These are phyloP conservation scores for Penstemon davidsonii DNA, from an alignment of 257 asterid species.

Conservation along the genomic window DNA sequence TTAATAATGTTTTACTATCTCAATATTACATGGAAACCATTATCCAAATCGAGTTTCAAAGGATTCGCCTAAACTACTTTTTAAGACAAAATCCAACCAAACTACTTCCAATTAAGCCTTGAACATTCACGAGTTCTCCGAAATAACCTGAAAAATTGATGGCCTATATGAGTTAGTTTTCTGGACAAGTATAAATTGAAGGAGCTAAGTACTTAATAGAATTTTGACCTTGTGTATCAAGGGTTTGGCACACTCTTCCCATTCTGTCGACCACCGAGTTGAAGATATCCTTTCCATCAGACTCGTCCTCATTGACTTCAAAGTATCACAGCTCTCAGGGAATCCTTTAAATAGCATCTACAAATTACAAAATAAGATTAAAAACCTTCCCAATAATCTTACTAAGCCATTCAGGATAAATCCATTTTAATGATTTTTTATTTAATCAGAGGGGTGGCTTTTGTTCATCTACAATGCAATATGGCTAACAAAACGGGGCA, in stretches of 20 bases:
- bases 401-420: background rate
- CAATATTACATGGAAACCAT: too few species aligned
- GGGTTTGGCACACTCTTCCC: conserved; percentile 87
- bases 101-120: too few species aligned
- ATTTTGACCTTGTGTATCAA: conserved; percentile 62
- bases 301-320: conserved; percentile 62
- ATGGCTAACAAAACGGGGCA: background rate
- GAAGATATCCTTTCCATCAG: conserved; percentile 66
- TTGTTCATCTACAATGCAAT: background rate
- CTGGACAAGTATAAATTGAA: too few species aligned
- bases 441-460: background rate
- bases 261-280: conserved; percentile 74
- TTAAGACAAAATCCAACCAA: too few species aligned
- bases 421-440: background rate
- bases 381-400: background rate
- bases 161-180: too few species aligned
- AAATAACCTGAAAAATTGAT: too few species aligned
- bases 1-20: too few species aligned
- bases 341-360: conserved; percentile 89
- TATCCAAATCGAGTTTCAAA: too few species aligned
- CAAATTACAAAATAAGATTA: conserved; percentile 2
- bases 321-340: conserved; percentile 60
- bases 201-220: background rate
- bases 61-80: too few species aligned
- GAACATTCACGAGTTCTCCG: too few species aligned